Conservation (phyloP, 345 rosid species). For the Citrus inodora region DNA sequence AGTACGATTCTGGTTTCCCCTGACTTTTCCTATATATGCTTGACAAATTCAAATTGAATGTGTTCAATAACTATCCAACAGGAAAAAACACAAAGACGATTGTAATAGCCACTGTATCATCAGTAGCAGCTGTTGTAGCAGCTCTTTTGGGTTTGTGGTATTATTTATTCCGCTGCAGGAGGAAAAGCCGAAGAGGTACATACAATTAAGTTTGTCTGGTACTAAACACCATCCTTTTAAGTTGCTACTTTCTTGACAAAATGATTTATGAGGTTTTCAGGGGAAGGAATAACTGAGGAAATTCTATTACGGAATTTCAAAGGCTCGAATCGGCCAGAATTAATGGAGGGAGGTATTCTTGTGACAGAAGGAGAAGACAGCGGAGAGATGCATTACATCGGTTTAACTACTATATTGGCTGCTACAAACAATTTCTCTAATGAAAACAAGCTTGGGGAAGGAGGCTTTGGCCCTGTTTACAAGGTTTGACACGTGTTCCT, state of each 20-base stretch:
- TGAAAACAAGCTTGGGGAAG: slow-evolving; percentile 50
- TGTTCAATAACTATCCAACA: background rate
- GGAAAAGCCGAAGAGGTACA: slow-evolving; percentile 26
- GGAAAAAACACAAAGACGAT: slow-evolving; percentile 18
- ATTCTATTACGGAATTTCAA: slow-evolving; percentile 17
- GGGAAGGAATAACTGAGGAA: slow-evolving; percentile 22
- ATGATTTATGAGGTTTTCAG: background rate
- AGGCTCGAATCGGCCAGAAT: slow-evolving; percentile 3
- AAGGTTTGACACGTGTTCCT: slow-evolving; percentile 15
- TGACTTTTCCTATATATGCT: background rate
- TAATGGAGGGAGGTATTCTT: slow-evolving; percentile 4
- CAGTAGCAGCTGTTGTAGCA: slow-evolving; percentile 8
- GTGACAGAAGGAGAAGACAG: slow-evolving; percentile 17
- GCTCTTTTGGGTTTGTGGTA: slow-evolving; percentile 29
- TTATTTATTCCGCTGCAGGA: slow-evolving; percentile 20
- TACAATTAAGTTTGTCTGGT: background rate
- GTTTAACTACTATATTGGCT: slow-evolving; percentile 15
- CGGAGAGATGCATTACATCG: slow-evolving; percentile 27
- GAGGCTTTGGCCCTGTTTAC: slow-evolving; percentile 58
- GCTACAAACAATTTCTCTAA: slow-evolving; percentile 44
- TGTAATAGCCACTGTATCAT: slow-evolving; percentile 14
- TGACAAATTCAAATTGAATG: background rate
- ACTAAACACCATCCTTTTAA: background rate
- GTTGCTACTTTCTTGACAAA: background rate
- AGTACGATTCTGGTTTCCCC: background rate